Evolutionary conservation across 2,329 filamentous ascomycete species (phyloP).

Genomic region (Juglanconis sp.): DNA sequence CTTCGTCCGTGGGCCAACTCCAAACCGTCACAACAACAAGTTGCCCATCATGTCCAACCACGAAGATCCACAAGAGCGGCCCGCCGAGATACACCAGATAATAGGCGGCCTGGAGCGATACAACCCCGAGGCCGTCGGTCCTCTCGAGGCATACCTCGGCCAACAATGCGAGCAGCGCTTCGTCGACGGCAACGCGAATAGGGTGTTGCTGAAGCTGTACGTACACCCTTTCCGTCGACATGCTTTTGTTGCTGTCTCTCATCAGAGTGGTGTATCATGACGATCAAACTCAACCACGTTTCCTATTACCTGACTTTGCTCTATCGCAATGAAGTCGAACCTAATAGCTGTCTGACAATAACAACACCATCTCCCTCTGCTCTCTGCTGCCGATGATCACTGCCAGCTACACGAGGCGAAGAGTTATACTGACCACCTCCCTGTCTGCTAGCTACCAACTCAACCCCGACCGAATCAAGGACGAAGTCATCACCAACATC

Average conservation of each 20-base stretch:
- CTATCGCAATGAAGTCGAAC: conserved; percentile 62
- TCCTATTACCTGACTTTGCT: conserved; percentile 90
- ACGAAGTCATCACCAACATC: conserved; percentile 97
- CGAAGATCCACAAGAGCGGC: conserved; percentile 89
- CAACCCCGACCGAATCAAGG: conserved; percentile 95
- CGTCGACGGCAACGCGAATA: conserved; percentile 94
- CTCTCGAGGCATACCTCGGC: conserved; percentile 91
- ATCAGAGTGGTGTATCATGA: conserved; percentile 47
- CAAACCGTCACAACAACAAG: conserved; percentile 18
- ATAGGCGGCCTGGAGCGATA: conserved; percentile 97
- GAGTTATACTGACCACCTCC: neutral
- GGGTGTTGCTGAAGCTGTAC: conserved; percentile 95
- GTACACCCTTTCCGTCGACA: conserved; percentile 38
- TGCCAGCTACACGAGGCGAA: neutral
- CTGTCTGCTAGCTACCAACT: conserved; percentile 79
- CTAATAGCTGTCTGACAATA: conserved; percentile 73
- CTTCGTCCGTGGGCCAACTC: neutral
- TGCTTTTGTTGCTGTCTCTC: conserved; percentile 9
- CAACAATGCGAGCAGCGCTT: conserved; percentile 94
- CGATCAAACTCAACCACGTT: conserved; percentile 78
- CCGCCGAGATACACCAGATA: conserved; percentile 87
- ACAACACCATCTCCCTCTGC: conserved; percentile 1
- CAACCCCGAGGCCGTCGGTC: conserved; percentile 91
- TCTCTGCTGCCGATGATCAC: neutral
- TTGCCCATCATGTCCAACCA: conserved; percentile 53